A percentile compares a stretch with the other conserved stretches of the same genome.
These are phyloP conservation scores for Fagus crenata DNA, from an alignment of 306 rosid genomes.

Conservation along the genomic window DNA sequence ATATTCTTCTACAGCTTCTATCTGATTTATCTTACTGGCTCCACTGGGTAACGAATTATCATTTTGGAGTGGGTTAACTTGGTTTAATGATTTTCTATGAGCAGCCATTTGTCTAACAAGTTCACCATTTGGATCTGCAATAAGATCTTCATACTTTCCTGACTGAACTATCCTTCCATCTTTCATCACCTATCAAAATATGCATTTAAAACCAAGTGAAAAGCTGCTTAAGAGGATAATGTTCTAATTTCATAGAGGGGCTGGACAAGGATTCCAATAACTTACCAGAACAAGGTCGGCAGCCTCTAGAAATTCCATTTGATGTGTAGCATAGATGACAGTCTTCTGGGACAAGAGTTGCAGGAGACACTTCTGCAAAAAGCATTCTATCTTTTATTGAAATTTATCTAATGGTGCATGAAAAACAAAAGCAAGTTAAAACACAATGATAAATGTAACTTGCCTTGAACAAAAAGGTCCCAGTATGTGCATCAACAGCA, in stretches of 20 bases:
- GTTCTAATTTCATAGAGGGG: not conserved
- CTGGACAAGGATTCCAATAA: constrained; percentile 12
- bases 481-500: constrained; percentile 93
- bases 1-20: constrained; percentile 55
- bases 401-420: constrained; percentile 7
- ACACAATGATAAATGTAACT: constrained; percentile 2
- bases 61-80: constrained; percentile 50
- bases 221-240: not conserved
- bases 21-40: constrained; percentile 48
- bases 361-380: constrained; percentile 79
- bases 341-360: constrained; percentile 72
- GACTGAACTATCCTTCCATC: constrained; percentile 68
- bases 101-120: constrained; percentile 80
- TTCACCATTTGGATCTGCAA: constrained; percentile 55
- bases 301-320: constrained; percentile 80
- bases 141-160: constrained; percentile 70
- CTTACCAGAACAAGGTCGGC: constrained; percentile 80
- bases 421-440: constrained; percentile 7
- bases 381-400: constrained; percentile 15
- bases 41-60: constrained; percentile 34
- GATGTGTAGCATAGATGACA: constrained; percentile 87
- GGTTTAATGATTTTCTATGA: constrained; percentile 63
- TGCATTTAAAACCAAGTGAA: not conserved
- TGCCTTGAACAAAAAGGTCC: constrained; percentile 79
- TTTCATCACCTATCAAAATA: constrained; percentile 64